Base-by-base conservation (phyloP, 1,284 basidiomycete species). In the Xanthoconium separans region DNA sequence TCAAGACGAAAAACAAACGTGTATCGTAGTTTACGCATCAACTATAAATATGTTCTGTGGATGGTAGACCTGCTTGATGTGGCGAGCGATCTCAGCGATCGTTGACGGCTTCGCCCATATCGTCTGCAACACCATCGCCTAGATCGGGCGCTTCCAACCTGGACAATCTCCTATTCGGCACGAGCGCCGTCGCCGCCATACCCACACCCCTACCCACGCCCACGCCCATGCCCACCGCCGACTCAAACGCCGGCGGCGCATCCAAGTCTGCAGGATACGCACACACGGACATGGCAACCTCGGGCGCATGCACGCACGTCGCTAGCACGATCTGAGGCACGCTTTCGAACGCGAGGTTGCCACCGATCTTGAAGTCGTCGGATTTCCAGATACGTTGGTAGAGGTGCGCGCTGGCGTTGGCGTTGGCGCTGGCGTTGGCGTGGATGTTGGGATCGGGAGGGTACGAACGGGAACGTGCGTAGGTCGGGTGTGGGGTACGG, bases 361-460 rank as follows among this genome's bases (percentile, higher is more conserved):
- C 74, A 11, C 84, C 82, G n/a, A 84, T 63, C 60, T 81, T 83
- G 65, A 84, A 80, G n/a, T 70, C 64, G 61, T 85, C 83, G 16
- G 72, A 73, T 64, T 83, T 82, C 76, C 77, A 84, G 59, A 85
- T 70, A 16, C 83, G 79, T 59, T 84, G 82, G 62, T 80, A 85
- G 51, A 82, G 68, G 59, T 76, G 77, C 2, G n/a, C n/a, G n/a
- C n/a, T n/a, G n/a, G 79, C 76, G 47, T 77, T 74, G 57, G 74
- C 68, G 63, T 20, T 73, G 59, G 73, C 70, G 63, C 13, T 74
- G 22, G 22, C 22, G 4, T 22, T 2, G 22, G 4, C 3, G 60
- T 73, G 70, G 65, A 20, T 63, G 61, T 8, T 64, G 51, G 10
- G 9, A 22, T 6, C 15, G 36, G 8, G 16, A 30, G 30, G 18